Percentiles rank a stretch among this genome's conserved stretches.
phyloP scores from a whole-genome alignment of 441 rosid species.

The Arabidopsis hybrid region DNA sequence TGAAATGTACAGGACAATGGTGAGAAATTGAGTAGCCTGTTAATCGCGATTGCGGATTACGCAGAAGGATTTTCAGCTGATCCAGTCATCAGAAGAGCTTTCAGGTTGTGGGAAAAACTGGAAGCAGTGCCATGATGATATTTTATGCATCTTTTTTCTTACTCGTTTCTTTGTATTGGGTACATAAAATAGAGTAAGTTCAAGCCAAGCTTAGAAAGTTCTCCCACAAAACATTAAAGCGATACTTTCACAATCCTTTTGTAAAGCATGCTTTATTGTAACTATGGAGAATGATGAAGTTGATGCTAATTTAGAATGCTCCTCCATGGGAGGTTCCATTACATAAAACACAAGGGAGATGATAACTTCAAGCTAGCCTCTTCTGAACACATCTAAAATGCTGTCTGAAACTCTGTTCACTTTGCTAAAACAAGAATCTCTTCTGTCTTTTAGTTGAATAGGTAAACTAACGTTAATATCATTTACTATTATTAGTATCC shows the following conservation, averaged over 20 bases:
- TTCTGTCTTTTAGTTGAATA: too few species aligned
- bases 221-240: too few species aligned
- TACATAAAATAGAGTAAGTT: constrained; percentile 31
- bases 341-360: neutral
- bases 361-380: neutral
- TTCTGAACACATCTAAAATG: neutral
- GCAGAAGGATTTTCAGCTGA: constrained; percentile 95
- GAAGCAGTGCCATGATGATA: constrained; percentile 32
- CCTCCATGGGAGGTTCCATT: too few species aligned
- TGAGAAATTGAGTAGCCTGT: constrained; percentile 75
- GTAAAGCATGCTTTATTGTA: constrained; percentile 18
- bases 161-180: constrained; percentile 6
- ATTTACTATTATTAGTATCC: too few species aligned
- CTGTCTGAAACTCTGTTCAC: neutral
- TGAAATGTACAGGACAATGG: constrained; percentile 74
- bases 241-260: constrained; percentile 11
- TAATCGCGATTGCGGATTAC: constrained; percentile 78
- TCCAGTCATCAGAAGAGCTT: constrained; percentile 71
- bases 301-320: neutral
- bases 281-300: neutral
- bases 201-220: constrained; percentile 1
- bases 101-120: constrained; percentile 73
- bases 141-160: neutral
- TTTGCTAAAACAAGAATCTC: neutral
- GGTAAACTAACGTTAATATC: too few species aligned